phyloP scores from a whole-genome alignment of 495 filamentous ascomycete species.

The Penicillium herquei region DNA sequence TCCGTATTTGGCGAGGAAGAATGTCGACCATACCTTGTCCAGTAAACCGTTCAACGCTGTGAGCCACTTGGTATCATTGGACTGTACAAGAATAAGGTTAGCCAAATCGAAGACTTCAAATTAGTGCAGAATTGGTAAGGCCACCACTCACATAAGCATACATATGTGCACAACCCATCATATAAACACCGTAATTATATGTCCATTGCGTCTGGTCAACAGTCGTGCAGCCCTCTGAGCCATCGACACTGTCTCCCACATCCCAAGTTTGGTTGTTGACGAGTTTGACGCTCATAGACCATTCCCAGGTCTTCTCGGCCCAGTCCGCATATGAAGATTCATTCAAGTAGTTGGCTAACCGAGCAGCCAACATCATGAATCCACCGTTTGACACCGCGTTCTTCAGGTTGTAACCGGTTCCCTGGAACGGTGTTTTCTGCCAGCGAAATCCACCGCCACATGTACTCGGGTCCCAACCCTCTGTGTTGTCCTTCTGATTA shows the following conservation, averaged over 20 bases:
- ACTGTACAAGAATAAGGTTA: constrained; percentile 4
- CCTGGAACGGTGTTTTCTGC: constrained; percentile 54
- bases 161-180: constrained; percentile 71
- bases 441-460: constrained; percentile 56
- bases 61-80: constrained; percentile 45
- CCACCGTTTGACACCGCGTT: constrained; percentile 70
- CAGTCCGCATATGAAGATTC: constrained; percentile 64
- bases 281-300: constrained; percentile 55
- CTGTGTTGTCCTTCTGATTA: constrained; percentile 51
- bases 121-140: background rate
- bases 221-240: constrained; percentile 50
- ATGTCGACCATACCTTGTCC: constrained; percentile 35
- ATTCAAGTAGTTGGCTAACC: constrained; percentile 64
- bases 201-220: constrained; percentile 63
- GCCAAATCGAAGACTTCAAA: too few relatives aligned
- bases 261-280: constrained; percentile 43
- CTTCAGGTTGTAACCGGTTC: constrained; percentile 59
- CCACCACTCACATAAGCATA: constrained; percentile 57
- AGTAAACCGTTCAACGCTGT: constrained; percentile 53
- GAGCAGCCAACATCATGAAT: constrained; percentile 66
- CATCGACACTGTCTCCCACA: constrained; percentile 62
- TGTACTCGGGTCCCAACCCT: constrained; percentile 42
- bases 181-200: constrained; percentile 67
- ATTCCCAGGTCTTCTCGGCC: constrained; percentile 67
- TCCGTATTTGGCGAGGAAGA: constrained; percentile 50